Conservation (phyloP, 805 yeast species). For the Metschnikowia chrysomelidarum region DNA sequence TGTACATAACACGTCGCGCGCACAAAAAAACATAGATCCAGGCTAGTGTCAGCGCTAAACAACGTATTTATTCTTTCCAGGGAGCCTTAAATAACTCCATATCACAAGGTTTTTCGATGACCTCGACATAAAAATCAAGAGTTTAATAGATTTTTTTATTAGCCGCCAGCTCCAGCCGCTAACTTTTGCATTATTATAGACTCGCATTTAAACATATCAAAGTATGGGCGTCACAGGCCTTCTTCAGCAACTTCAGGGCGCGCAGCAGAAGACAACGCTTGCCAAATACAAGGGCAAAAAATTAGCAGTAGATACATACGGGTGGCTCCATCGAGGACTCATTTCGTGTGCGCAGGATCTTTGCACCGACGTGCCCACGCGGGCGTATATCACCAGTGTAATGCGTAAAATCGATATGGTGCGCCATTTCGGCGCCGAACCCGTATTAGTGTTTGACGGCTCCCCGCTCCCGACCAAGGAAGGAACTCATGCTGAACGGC, state of each 20-base stretch:
- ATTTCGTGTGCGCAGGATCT: conserved; percentile 81
- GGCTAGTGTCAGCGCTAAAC: too few relatives aligned
- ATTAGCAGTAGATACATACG: conserved; percentile 91
- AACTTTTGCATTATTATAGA: too few relatives aligned
- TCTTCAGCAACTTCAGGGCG: conserved; percentile 72
- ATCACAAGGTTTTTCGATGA: too few relatives aligned
- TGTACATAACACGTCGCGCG: too few relatives aligned
- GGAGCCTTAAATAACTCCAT: too few relatives aligned
- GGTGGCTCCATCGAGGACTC: conserved; percentile 92
- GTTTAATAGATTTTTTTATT: too few relatives aligned
- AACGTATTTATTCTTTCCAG: too few relatives aligned
- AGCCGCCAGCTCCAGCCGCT: too few relatives aligned
- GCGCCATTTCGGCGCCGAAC: conserved; percentile 64
- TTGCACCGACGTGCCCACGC: conserved; percentile 67
- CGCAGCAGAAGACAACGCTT: conserved; percentile 59
- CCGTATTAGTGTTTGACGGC: conserved; percentile 93
- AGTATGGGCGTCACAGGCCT: conserved; percentile 91
- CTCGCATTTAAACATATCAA: too few relatives aligned
- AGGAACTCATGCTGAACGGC: conserved; percentile 67
- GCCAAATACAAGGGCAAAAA: conserved; percentile 67
- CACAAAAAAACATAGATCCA: too few relatives aligned
- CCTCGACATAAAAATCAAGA: too few relatives aligned
- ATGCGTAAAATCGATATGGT: conserved; percentile 66
- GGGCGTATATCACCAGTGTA: conserved; percentile 68
- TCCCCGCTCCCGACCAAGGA: conserved; percentile 78